phyloP scores from a whole-genome alignment of 106 monocot species.

The Allium sativum region DNA sequence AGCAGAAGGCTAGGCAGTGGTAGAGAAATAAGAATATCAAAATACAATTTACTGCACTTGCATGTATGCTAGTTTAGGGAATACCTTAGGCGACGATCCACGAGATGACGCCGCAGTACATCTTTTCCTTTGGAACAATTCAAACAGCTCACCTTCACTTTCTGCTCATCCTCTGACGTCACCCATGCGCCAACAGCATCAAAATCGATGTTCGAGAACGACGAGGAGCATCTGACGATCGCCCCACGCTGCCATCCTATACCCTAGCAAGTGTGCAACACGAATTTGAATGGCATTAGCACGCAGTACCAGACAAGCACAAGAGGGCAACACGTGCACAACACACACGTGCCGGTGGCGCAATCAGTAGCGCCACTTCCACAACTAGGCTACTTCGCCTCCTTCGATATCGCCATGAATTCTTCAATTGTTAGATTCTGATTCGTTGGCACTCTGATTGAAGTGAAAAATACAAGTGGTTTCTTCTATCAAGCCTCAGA shows the following conservation, averaged over 20 bases:
- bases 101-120: too few species aligned
- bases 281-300: constrained; percentile 10
- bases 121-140: neutral
- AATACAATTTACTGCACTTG: too few species aligned
- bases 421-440: too few species aligned
- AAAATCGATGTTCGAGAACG: constrained; percentile 30
- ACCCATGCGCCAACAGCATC: constrained; percentile 3
- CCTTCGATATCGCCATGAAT: too few species aligned
- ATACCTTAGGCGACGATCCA: too few species aligned
- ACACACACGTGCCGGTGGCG: constrained; percentile 15
- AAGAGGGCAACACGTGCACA: constrained; percentile 34
- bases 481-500: too few species aligned
- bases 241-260: neutral
- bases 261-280: constrained; percentile 4
- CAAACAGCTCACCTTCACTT: neutral
- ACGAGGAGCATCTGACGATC: constrained; percentile 10
- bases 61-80: too few species aligned
- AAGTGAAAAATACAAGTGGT: too few species aligned
- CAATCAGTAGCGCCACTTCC: constrained; percentile 5
- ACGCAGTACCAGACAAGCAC: constrained; percentile 24
- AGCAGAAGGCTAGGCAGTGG: too few species aligned
- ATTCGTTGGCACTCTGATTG: too few species aligned
- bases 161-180: neutral
- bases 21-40: too few species aligned
- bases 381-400: constrained; percentile 1